phyloP scores from a whole-genome alignment of 495 filamentous ascomycete species.

The Astrothelium subdiscretum region DNA sequence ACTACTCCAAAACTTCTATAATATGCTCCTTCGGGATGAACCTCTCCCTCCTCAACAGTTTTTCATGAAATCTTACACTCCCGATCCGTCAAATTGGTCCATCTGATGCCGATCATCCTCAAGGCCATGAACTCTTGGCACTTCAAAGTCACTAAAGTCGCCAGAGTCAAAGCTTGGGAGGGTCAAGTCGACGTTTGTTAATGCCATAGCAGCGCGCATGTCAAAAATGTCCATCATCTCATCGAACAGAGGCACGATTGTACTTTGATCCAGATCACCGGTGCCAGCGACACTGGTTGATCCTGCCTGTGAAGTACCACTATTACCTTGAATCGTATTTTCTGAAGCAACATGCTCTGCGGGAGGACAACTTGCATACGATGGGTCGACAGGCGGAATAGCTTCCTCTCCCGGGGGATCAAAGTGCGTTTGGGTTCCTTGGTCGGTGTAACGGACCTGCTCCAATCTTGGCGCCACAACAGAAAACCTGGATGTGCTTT shows the following conservation, averaged over 20 bases:
- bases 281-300: too few relatives aligned
- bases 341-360: not conserved
- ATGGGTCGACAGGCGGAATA: not conserved
- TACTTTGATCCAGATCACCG: not conserved
- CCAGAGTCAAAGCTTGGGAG: not conserved
- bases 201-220: not conserved
- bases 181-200: not conserved
- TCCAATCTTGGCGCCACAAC: too few relatives aligned
- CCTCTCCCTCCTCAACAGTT: not conserved
- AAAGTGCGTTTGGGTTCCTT: too few relatives aligned
- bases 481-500: too few relatives aligned
- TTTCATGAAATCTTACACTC: not conserved
- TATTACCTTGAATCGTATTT: not conserved
- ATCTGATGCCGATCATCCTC: not conserved
- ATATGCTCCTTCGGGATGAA: too few relatives aligned
- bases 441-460: too few relatives aligned
- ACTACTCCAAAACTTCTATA: too few relatives aligned
- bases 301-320: not conserved
- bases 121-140: not conserved
- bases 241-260: not conserved
- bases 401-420: not conserved
- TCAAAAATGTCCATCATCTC: not conserved
- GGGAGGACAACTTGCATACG: not conserved
- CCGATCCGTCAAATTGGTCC: not conserved
- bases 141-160: not conserved